phyloP scores from a whole-genome alignment of 495 filamentous ascomycete genomes.

The Bacidia gigantensis region DNA sequence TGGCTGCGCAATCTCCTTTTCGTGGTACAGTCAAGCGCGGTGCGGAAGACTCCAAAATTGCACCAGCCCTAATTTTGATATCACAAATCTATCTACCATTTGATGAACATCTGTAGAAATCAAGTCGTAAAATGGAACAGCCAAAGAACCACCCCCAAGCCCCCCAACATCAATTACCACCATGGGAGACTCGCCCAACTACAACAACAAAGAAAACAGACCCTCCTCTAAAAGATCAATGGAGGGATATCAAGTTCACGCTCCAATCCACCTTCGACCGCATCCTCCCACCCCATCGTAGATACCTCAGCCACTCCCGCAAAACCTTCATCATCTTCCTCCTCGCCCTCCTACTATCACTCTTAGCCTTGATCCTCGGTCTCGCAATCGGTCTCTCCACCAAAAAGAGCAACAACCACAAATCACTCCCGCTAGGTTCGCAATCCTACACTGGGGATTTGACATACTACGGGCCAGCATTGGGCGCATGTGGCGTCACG shows the following conservation, averaged over 20 bases:
- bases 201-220: not conserved
- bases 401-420: conserved; percentile 28
- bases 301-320: not conserved
- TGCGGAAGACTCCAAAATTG: no score
- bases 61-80: no score
- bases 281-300: not conserved
- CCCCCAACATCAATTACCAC: not conserved
- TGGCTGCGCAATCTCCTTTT: no score
- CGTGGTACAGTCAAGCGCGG: no score
- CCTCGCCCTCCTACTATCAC: conserved; percentile 20
- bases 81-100: no score
- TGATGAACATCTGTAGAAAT: no score
- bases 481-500: conserved; percentile 58
- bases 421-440: conserved; percentile 23
- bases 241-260: not conserved
- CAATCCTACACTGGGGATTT: conserved; percentile 47
- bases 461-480: conserved; percentile 54
- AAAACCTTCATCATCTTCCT: not conserved
- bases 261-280: not conserved
- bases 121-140: no score
- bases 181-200: not conserved
- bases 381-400: conserved; percentile 37
- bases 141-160: not conserved
- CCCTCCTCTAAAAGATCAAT: not conserved
- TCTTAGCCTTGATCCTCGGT: conserved; percentile 41